Evolutionary conservation across 306 rosid species (phyloP), one percentile per base, ranked within the genome.

Genomic region (Oemleria cerasiformis): DNA sequence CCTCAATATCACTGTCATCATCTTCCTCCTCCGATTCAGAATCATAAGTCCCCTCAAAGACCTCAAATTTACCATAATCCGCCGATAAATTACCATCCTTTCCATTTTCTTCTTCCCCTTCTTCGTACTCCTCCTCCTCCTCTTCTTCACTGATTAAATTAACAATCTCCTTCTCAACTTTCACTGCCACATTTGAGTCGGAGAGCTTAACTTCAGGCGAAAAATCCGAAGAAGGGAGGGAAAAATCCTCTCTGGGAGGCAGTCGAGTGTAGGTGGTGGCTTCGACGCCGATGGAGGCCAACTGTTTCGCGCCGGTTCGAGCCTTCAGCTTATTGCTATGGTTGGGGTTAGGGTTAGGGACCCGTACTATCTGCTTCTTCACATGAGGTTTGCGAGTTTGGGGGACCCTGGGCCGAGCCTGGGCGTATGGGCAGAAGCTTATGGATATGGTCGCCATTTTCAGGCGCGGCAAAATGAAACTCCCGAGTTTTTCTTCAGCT

Each of bases 211-310:
- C 86, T 80, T 86, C 95, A 42, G 81, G 30, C 8, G 90, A 39
- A 42, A 66, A 68, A n/a, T 73, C 68, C 10, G 9, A 17, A 9
- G 56, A 38, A 6, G 85, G 80, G 11, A 74, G 77, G 0, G 86
- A 45, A 20, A 80, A 93, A 62, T 93, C 97, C 62, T 91, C 92
- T 68, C 65, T 87, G 75, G 91, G 96, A 3, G 97, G 98, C 16
- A 93, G 87, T 61, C 97, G 88, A 23, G 89, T 86, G 84, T 78
- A 91, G 75, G 96, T 94, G 70, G 92, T 91, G 72, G 98, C 92
- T 68, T 89, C 94, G 65, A 86, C 85, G 70, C 89, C 91, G 7
- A 82, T 40, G 62, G 63, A 87, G 67, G 63, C 63, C 36, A 57
- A 62, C 54, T 73, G 86, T 77, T 72, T 81, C 59, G 56, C 74